Percentiles rank a stretch among this genome's conserved stretches.
These are phyloP conservation scores for Naematelia encephala DNA, from an alignment of 768 basidiomycete genomes.

Conservation along the genomic window DNA sequence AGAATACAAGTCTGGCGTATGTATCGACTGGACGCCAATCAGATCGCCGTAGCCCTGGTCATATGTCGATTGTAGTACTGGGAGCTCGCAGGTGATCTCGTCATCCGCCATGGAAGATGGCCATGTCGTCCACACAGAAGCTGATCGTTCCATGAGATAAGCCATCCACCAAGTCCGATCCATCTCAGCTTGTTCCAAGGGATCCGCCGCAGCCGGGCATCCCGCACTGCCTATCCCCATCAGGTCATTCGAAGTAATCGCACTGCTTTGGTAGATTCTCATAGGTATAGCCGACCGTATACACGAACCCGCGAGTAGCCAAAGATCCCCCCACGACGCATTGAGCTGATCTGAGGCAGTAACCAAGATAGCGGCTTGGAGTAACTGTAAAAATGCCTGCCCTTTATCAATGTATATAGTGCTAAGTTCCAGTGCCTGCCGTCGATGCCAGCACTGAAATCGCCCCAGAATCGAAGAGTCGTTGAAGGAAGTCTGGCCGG, in stretches of 20 bases:
- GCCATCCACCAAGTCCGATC: slow-evolving; percentile 10
- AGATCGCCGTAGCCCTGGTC: background rate
- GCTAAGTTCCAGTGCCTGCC: background rate
- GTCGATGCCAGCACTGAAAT: background rate
- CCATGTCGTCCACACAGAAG: slow-evolving; percentile 3
- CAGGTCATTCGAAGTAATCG: background rate
- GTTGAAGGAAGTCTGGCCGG: background rate
- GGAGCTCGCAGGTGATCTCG: slow-evolving; percentile 5
- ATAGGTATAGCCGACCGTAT: background rate
- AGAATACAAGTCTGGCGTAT: background rate
- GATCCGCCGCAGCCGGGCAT: background rate
- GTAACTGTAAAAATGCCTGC: background rate
- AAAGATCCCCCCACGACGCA: slow-evolving; percentile 2
- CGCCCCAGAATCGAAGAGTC: background rate
- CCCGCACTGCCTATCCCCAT: too few relatives aligned
- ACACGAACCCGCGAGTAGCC: background rate
- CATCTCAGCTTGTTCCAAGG: slow-evolving; percentile 5
- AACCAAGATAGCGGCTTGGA: slow-evolving; percentile 1
- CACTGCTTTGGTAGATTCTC: background rate
- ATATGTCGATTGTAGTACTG: slow-evolving; percentile 3
- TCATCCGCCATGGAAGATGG: background rate
- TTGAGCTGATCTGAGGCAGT: slow-evolving; percentile 4
- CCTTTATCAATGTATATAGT: background rate
- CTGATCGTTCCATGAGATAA: background rate
- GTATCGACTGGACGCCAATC: background rate